These are phyloP conservation scores for Lachnellula suecica DNA, from an alignment of 2,329 filamentous ascomycete species.

Conservation along the genomic window DNA sequence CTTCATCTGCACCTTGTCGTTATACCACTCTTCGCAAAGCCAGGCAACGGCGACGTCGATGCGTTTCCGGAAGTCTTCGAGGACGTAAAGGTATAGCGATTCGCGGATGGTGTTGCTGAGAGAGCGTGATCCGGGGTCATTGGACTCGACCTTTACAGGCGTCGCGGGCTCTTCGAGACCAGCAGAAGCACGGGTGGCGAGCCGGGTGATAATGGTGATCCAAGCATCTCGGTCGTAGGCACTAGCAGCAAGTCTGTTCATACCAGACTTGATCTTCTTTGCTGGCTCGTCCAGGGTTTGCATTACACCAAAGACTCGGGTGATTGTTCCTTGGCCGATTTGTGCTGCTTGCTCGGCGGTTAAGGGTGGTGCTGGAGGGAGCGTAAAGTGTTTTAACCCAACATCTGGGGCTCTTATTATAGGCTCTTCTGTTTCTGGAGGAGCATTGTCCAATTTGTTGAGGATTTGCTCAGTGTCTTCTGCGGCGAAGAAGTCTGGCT, in stretches of 20 bases:
- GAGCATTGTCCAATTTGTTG: constrained; percentile 72
- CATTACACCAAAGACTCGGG: constrained; percentile 77
- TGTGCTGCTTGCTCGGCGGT: constrained; percentile 70
- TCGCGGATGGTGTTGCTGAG: constrained; percentile 75
- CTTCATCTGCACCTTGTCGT: constrained; percentile 63
- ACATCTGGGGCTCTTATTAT: constrained; percentile 46
- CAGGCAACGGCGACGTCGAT: constrained; percentile 90
- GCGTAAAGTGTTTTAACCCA: constrained; percentile 69
- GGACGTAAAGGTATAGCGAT: constrained; percentile 77
- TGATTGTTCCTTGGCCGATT: constrained; percentile 72
- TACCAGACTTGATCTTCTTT: constrained; percentile 67
- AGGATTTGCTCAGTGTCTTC: constrained; percentile 77
- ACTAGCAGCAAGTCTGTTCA: constrained; percentile 81
- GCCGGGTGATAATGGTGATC: constrained; percentile 81
- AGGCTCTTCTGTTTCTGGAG: constrained; percentile 56
- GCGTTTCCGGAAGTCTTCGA: constrained; percentile 87
- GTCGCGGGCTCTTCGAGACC: constrained; percentile 59
- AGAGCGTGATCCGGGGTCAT: constrained; percentile 37
- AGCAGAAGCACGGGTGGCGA: constrained; percentile 76
- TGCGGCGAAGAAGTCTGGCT: constrained; percentile 74
- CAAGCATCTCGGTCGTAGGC: constrained; percentile 85
- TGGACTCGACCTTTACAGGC: constrained; percentile 56
- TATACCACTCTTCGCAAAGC: constrained; percentile 98
- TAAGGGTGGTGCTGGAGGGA: constrained; percentile 75
- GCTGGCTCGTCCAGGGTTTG: constrained; percentile 67